Base-by-base conservation (phyloP, 768 basidiomycete genomes). In the Ramaria sp. region DNA sequence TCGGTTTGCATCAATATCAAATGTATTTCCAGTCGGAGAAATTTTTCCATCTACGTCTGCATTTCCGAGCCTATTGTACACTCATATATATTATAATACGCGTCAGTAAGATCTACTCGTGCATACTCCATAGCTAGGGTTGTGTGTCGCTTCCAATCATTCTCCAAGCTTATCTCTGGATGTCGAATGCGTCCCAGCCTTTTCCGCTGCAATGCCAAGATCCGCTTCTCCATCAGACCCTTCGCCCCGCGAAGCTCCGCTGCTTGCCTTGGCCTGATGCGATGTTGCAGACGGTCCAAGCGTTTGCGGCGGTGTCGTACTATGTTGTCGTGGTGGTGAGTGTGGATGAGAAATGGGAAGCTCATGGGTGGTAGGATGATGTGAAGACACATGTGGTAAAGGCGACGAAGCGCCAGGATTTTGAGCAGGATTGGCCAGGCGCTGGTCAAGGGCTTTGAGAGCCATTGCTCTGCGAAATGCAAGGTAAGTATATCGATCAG, bases 401-500 rank as follows among this genome's bases (percentile, higher is more conserved):
- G 51, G 39, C 16, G 50, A 28, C 12, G 57, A 42, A 3, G 52
- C 57, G 18, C 52, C 52, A 1, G 57, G 52, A 24, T 57, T 57
- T 48, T 53, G 57, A 4, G 65, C 59, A 49, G 78, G 75, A 57
- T 77, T 83, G 28, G 94, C 91, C 50, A 98, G 67, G 28, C 93
- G 79, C 62, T 96, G 93, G 62, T 99, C 96, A 34, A 99, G 78
- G 3, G 96, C 96, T 67, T 97, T 96, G 62, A 99, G 72, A 28
- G 96, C 96, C 74, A 99, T 81, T 1, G 94, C 92, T 61, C 95
- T 96, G 63, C 24, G 9, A 18, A 52, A 12, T 28, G 39, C n/a
- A 34, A 28, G 52, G 60, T 9, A 52, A 15, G 12, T 5, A 43
- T 44, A 7, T 9, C 20, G 12, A 18, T 15, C 12, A 54, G 12